Evolutionary conservation across 2,329 filamentous ascomycete species (phyloP), one percentile per base, ranked within the genome.

Genomic region (Colletotrichum acutatum): DNA sequence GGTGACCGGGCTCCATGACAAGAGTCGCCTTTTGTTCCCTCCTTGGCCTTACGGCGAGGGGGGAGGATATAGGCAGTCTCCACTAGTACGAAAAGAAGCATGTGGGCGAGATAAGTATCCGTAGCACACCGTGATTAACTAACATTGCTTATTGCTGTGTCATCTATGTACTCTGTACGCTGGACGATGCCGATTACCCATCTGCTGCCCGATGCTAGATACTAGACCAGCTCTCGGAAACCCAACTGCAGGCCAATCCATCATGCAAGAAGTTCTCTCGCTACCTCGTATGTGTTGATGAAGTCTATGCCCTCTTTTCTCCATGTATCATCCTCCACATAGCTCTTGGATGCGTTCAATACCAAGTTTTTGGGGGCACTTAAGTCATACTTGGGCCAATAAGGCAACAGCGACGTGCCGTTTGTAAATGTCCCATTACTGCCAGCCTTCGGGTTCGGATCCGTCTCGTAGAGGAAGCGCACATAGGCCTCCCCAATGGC

Each of bases 291-390:
- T 1, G 76, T 80, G 74, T 85, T 86, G 65, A 86, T 82, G 66
- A 80, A 86, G 7, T 77, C 81, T 42, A 88, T 88, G 0, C 82
- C 84, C 72, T 86, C 84, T 56, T 83, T 83, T 49, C 86, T 81
- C 78, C 83, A 88, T 0, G 81, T 86, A 74, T 88, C 86, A 2
- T 80, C 77, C 74, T 88, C 87, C 0, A 87, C 78, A 78, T 82
- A 84, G 34, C 81, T 83, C 24, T 77, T 75, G 14, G 83, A 84
- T 5, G 83, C 83, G 75, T 86, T 86, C 0, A 87, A 71, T 4
- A 87, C 84, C 78, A 86, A 82, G 32, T 87, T 88, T 71, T 77
- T 79, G 2, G 86, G 86, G 2, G 74, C 72, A 0, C 76, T 68
- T 0, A 83, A 72, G 64, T 81, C 76, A 67, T 87, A 87, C 34